A percentile compares a stretch with the other conserved stretches of the same genome.
Evolutionary conservation across 176 grass and related monocot genomes (phyloP).

Genomic region (maize (Zea mays)): DNA sequence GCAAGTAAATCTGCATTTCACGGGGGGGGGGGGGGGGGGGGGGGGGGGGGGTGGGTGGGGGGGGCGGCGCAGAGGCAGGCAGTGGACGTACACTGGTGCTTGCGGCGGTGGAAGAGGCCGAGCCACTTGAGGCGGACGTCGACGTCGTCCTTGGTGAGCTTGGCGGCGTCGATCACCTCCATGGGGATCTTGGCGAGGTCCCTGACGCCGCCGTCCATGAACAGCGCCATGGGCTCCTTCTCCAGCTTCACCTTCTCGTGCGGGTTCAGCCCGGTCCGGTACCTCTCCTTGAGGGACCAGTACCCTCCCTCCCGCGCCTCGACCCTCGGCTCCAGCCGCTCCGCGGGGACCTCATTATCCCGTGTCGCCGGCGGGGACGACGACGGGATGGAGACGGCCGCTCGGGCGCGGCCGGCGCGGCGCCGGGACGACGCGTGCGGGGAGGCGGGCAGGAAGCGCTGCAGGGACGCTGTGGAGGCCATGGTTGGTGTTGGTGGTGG

Average conservation of each 20-base stretch:
- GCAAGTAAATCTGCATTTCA: no score
- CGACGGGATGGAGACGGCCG: constrained; percentile 28
- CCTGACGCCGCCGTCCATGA: constrained; percentile 70
- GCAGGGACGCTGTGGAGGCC: constrained; percentile 72
- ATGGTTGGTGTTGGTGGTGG: constrained; percentile 20
- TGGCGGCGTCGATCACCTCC: constrained; percentile 70
- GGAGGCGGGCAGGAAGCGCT: constrained; percentile 55
- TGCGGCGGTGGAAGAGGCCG: constrained; percentile 95
- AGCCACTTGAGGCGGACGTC: constrained; percentile 94
- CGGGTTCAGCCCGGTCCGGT: constrained; percentile 72
- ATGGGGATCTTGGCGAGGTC: constrained; percentile 64
- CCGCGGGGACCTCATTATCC: constrained; percentile 3
- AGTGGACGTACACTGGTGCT: constrained; percentile 72
- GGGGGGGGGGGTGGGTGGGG: no score
- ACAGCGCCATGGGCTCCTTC: constrained; percentile 82
- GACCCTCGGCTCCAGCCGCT: constrained; percentile 70
- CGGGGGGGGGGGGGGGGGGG: no score
- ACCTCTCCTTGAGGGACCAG: constrained; percentile 90
- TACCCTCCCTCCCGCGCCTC: constrained; percentile 62
- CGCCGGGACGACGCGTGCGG: constrained; percentile 25
- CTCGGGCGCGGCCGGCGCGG: constrained; percentile 6
- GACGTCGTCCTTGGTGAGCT: constrained; percentile 83
- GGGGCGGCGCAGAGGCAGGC: no score
- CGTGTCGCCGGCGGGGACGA: neutral
- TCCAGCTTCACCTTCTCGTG: constrained; percentile 93